Conservation (phyloP, 179 eudicot genomes). For the Spergularia azorica region DNA sequence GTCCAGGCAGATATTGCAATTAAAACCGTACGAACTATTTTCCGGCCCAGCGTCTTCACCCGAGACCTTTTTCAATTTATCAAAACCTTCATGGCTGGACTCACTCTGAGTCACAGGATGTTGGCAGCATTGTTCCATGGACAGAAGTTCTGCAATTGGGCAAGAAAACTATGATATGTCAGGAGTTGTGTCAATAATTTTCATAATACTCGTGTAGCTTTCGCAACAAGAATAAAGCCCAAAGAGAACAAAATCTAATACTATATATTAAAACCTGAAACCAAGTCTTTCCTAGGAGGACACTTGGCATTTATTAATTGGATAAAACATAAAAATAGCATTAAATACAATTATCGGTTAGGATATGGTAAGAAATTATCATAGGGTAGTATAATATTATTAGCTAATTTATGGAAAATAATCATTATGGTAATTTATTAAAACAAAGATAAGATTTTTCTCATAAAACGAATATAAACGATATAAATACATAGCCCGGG, state of each 20-base stretch:
- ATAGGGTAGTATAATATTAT: too few species aligned
- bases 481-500: too few species aligned
- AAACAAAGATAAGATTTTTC: too few species aligned
- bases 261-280: too few species aligned
- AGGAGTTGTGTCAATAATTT: neutral
- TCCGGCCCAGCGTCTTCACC: constrained; percentile 26
- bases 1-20: constrained; percentile 84
- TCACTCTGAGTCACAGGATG: constrained; percentile 21
- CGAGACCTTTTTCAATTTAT: constrained; percentile 36
- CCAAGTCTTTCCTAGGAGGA: too few species aligned
- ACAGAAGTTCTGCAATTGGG: neutral
- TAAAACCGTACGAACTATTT: constrained; percentile 47
- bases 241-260: neutral
- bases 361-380: too few species aligned
- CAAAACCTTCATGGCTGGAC: constrained; percentile 22
- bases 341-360: too few species aligned
- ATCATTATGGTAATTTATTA: too few species aligned
- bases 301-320: too few species aligned
- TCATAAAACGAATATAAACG: too few species aligned
- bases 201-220: neutral
- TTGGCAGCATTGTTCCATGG: constrained; percentile 44
- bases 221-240: neutral
- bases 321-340: too few species aligned
- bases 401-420: too few species aligned
- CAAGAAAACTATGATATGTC: neutral